A percentile compares a stretch with the other conserved stretches of the same genome.
Conservation (phyloP, 768 basidiomycete genomes). For the Tylopilus intermedius region DNA sequence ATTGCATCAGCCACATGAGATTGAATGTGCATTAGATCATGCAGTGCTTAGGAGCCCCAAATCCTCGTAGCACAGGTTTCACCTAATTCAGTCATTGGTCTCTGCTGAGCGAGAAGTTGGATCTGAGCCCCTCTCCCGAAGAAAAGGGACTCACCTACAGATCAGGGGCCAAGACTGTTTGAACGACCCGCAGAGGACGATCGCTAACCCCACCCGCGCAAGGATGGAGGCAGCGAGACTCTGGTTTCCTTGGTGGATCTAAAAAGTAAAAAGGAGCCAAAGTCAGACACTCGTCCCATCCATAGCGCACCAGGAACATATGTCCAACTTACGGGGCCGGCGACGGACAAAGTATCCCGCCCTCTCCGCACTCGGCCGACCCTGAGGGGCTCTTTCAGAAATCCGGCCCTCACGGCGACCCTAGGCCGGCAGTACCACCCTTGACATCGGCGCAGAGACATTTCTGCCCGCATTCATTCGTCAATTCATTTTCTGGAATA, state of each 20-base stretch:
- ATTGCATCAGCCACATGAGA: constrained; percentile 11
- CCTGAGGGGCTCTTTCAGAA: background rate
- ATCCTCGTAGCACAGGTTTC: background rate
- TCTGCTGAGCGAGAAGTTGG: background rate
- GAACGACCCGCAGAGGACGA: background rate
- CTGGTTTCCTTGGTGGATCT: background rate
- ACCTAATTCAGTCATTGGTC: background rate
- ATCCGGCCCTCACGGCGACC: too few species aligned
- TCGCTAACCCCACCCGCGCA: background rate
- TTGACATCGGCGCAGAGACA: background rate
- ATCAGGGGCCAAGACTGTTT: background rate
- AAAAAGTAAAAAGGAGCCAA: background rate
- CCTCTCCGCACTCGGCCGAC: background rate
- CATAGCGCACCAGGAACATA: background rate
- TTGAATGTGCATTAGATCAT: background rate
- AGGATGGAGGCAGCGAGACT: background rate
- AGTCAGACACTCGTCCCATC: too few species aligned
- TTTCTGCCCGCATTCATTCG: background rate
- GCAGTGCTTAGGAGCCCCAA: background rate
- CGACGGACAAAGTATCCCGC: background rate
- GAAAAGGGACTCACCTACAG: background rate
- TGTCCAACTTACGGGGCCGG: background rate
- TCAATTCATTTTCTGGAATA: background rate
- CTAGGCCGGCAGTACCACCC: background rate
- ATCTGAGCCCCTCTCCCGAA: background rate